Evolutionary conservation across 371 early-diverging fungal genomes (phyloP).

Genomic region (Batkoa obscura): DNA sequence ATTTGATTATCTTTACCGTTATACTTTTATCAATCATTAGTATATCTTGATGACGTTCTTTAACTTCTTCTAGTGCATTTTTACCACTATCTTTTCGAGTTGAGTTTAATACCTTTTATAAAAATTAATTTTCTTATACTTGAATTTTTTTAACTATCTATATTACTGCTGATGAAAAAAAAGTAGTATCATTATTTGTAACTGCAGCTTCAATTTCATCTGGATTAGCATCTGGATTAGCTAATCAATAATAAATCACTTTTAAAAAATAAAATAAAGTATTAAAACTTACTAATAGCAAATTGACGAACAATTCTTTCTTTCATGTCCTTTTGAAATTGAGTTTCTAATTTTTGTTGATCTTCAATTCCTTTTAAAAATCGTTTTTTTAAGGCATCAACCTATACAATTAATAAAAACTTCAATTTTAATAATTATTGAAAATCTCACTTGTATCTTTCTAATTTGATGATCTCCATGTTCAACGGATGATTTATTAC

Average conservation of each 20-base stretch:
- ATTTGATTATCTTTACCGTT: too few species aligned
- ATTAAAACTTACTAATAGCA: too few species aligned
- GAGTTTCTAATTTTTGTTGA: conserved; percentile 2
- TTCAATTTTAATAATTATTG: not conserved
- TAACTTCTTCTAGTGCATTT: not conserved
- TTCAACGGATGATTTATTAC: not conserved
- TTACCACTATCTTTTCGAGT: not conserved
- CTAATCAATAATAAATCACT: not conserved
- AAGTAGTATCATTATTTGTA: not conserved
- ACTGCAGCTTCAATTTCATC: not conserved
- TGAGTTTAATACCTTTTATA: not conserved
- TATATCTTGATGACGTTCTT: not conserved
- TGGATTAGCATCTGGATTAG: not conserved
- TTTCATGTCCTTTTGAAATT: not conserved
- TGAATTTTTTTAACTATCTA: too few species aligned
- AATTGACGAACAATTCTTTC: not conserved
- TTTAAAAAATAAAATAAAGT: not conserved
- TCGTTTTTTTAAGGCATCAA: not conserved
- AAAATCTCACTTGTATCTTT: not conserved
- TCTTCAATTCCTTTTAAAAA: not conserved
- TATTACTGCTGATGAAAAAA: not conserved
- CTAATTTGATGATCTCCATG: not conserved
- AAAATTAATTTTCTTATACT: too few species aligned
- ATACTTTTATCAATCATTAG: not conserved
- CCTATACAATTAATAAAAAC: not conserved